A percentile compares a stretch with the other conserved stretches of the same genome.
Conservation (phyloP, 495 filamentous ascomycete genomes). For the Aspergillus conjunctus region DNA sequence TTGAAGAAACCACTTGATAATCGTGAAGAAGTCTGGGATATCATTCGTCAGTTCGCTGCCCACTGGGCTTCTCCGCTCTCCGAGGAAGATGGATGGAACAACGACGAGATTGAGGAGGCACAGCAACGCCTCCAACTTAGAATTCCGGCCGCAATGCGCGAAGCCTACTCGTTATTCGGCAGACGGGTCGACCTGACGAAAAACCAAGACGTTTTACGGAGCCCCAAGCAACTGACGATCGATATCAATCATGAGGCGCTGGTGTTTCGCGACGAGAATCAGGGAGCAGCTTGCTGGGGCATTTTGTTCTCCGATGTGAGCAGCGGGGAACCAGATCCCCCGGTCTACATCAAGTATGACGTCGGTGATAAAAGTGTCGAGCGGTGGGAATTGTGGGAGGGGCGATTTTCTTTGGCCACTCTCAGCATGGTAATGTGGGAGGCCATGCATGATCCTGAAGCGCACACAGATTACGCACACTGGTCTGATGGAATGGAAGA, state of each 20-base stretch:
- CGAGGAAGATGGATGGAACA: neutral
- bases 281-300: neutral
- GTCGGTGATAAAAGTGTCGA: neutral
- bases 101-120: neutral
- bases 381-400: neutral
- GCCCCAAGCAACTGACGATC: neutral
- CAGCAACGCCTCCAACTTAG: neutral
- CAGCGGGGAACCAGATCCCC: neutral
- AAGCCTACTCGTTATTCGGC: slow-evolving; percentile 3
- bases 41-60: neutral
- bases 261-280: slow-evolving; percentile 4
- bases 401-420: neutral
- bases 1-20: neutral
- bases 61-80: slow-evolving; percentile 2
- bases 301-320: neutral
- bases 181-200: neutral
- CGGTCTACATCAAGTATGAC: neutral
- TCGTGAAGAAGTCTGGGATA: neutral
- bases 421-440: neutral
- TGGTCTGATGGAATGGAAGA: neutral
- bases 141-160: neutral
- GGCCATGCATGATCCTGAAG: neutral
- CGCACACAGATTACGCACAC: neutral
- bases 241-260: neutral
- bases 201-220: neutral